These are phyloP conservation scores for Dicorynia guianensis DNA, from an alignment of 306 rosid species.

Conservation along the genomic window DNA sequence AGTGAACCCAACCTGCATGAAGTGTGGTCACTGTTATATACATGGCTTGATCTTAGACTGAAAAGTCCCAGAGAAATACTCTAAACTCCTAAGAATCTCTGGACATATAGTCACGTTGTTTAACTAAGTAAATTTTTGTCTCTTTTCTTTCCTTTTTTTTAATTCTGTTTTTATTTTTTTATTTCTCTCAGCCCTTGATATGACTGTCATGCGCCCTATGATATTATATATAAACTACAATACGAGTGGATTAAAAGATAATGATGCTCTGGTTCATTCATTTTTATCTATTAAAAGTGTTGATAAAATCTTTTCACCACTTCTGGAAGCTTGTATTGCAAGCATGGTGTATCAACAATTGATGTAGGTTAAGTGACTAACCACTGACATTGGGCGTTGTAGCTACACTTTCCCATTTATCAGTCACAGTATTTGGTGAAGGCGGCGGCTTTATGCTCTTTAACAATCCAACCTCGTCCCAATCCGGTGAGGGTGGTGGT, in stretches of 20 bases:
- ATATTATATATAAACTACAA: too few relatives aligned
- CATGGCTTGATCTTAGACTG: too few relatives aligned
- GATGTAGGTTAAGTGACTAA: neutral
- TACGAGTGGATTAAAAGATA: neutral
- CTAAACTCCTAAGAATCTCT: too few relatives aligned
- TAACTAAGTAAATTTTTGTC: too few relatives aligned
- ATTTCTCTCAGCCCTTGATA: neutral
- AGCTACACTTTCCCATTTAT: slow-evolving; percentile 50
- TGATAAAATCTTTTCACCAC: too few relatives aligned
- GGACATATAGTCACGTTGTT: too few relatives aligned
- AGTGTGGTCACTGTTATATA: too few relatives aligned
- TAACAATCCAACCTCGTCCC: slow-evolving; percentile 39
- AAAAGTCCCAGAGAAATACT: too few relatives aligned
- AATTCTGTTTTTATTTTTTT: too few relatives aligned
- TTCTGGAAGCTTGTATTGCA: too few relatives aligned
- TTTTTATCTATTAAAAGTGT: neutral
- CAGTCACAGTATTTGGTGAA: slow-evolving; percentile 51
- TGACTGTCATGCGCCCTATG: neutral
- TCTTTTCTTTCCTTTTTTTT: too few relatives aligned
- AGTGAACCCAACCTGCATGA: too few relatives aligned
- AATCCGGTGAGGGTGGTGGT: slow-evolving; percentile 42
- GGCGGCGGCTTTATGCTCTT: slow-evolving; percentile 24
- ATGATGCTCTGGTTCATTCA: neutral
- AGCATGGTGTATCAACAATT: neutral
- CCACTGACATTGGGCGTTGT: slow-evolving; percentile 43